Base-by-base conservation (phyloP, 352 stramenopile genomes). In the Phytophthora agathidicida region DNA sequence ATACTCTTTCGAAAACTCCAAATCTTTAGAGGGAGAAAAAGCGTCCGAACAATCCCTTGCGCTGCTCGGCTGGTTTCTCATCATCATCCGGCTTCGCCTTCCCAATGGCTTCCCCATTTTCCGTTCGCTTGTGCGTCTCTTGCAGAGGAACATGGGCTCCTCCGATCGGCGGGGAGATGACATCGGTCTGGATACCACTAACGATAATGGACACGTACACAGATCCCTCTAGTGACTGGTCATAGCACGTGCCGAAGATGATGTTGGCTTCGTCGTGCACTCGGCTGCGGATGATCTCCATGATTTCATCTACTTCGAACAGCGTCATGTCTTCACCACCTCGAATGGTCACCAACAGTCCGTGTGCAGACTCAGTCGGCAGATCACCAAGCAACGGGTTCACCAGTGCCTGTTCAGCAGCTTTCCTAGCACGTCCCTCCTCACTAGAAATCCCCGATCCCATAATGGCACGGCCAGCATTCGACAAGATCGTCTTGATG, bases 281-380 rank as follows among this genome's bases (percentile, higher is more conserved):
- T 41, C 83, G 77, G 42, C 65, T 77, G 38, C 86, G 83, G 49
- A 96, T 94, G 51, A 93, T 91, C 33, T 93, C 81, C 86, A 96
- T 96, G 67, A 93, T 94, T 47, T 77, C 68, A 57, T 96, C 86
- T 27, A 96, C 86, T 77, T 99, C 94, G 36, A 93, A 91, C 7
- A 99, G 80, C 30, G 91, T 97, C 76, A 99, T 91, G 68, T 97
- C 89, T 26, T 88, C 75, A 11, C 94, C 96, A 24, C 96, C 95
- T 7, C 96, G 89, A 53, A 98, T 97, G 44, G 97, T 99, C 45
- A 99, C 97, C 8, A 99, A 83, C 36, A 99, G 82, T 3, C 96
- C 91, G 36, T 96, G 83, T 1, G 96, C 96, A 33, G 88, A 91
- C 36, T 96, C 90, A 22, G 97, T 98, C 6, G 96, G 90, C 43